Evolutionary conservation across 1,139 yeast genomes (phyloP), one percentile per base, ranked within the genome.

Genomic region (Chernovozyma sophiae-reginae): DNA sequence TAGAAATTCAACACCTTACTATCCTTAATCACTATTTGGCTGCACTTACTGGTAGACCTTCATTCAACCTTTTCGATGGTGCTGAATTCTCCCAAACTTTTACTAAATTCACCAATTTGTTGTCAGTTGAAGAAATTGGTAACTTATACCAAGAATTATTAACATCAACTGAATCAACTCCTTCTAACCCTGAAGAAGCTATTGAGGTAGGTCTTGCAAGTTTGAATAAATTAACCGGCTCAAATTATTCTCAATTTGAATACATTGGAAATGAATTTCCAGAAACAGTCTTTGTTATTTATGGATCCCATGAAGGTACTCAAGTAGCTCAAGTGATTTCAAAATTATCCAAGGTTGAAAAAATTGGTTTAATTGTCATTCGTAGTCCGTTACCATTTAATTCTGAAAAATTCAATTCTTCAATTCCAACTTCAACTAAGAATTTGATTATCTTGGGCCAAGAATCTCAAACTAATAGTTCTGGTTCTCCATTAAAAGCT

Each of bases 301-400:
- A 83, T 51, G 96, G 96, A 22, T 72, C 94, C 16, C 65, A 77
- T 32, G 92, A 82, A 53, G 62, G 82, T 14, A 68, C 76, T 34
- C 63, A 79, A 44, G 71, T 86, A 30, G 50, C 73, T 31, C 60
- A 65, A 32, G 67, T 75, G 25, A 63, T 81, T 36, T 46, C 53
- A 25, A 58, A 58, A 25, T 55, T 68, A 19, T 46, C 53, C 14
- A 46, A 54, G 15, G 47, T 60, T 11, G 56, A 58, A 33, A 65
- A 64, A 20, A 68, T 77, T 33, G 97, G 94, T 43, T 74, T 82
- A 36, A 60, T 90, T 40, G 73, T 81, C 42, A 78, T 84, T 37
- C 77, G 96, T 58, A 77, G 86, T 36, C 94, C 95, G 40, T 65
- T 83, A 38, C 92, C 95, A 38, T 84, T 89, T 56, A 79, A 79